Evolutionary conservation across 2,329 filamentous ascomycete species (phyloP).

Genomic region (Dactylellina parvicollis): DNA sequence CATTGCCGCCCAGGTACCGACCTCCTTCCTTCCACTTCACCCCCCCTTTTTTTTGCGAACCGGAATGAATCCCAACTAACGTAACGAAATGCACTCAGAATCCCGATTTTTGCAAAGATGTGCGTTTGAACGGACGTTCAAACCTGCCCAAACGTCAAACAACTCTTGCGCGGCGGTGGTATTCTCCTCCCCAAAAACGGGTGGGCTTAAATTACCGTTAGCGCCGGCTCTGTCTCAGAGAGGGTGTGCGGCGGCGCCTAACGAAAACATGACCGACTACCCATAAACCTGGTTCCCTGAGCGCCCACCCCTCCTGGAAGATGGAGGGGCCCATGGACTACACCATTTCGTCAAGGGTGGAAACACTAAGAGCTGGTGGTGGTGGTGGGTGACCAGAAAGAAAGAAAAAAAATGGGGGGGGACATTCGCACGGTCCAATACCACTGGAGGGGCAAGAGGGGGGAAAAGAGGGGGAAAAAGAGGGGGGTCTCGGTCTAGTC

Average conservation of each 20-base stretch:
- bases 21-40: not conserved
- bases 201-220: conserved; percentile 46
- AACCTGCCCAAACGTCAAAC: conserved; percentile 52
- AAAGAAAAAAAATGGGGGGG: not conserved
- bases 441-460: conserved; percentile 7
- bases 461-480: not conserved
- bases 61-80: conserved; percentile 8
- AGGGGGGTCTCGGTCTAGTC: conserved; percentile 3
- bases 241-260: conserved; percentile 54
- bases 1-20: conserved; percentile 38
- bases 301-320: not conserved
- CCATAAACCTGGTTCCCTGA: conserved; percentile 33
- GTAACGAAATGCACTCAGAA: not conserved
- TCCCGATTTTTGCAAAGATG: not conserved
- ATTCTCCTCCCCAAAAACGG: conserved; percentile 34
- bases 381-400: conserved; percentile 31
- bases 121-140: conserved; percentile 47
- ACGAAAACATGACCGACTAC: conserved; percentile 42
- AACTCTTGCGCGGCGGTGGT: conserved; percentile 51
- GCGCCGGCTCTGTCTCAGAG: conserved; percentile 51
- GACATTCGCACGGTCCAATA: not conserved
- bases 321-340: conserved; percentile 8
- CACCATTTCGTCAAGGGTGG: conserved; percentile 27
- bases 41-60: not conserved
- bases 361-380: conserved; percentile 5